These are phyloP conservation scores for Leucosporidium scottii DNA, from an alignment of 768 basidiomycete species.

Conservation along the genomic window DNA sequence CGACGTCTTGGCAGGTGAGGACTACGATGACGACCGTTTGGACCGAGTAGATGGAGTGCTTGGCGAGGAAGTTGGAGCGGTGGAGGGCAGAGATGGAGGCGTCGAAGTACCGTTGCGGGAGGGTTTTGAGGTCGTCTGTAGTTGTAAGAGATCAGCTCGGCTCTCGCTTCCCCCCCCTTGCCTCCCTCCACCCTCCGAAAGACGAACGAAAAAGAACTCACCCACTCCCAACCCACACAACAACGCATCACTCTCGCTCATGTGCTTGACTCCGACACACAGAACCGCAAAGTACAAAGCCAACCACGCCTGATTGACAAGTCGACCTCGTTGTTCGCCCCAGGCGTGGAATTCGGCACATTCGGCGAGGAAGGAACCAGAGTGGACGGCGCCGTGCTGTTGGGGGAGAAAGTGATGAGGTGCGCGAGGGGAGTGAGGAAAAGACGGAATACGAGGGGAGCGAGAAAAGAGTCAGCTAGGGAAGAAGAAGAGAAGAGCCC, in stretches of 20 bases:
- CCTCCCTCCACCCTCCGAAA: neutral
- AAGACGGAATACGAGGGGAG: too few relatives aligned
- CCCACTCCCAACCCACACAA: neutral
- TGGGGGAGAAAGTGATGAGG: too few relatives aligned
- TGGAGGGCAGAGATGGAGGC: conserved; percentile 15
- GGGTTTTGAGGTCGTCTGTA: neutral
- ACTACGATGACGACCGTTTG: conserved; percentile 17
- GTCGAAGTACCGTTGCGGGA: conserved; percentile 11
- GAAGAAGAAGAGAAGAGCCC: too few relatives aligned
- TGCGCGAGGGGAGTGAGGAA: too few relatives aligned
- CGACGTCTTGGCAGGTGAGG: conserved; percentile 20
- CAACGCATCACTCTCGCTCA: conserved; percentile 2
- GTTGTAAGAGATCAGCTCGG: neutral
- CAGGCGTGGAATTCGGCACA: conserved; percentile 18
- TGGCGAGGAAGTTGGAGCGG: conserved; percentile 22
- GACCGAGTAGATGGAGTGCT: conserved; percentile 21
- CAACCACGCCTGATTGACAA: conserved; percentile 29
- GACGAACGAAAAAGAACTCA: neutral
- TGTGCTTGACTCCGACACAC: conserved; percentile 22
- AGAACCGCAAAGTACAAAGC: conserved; percentile 24
- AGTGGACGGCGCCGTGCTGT: too few relatives aligned
- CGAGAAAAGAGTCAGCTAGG: too few relatives aligned
- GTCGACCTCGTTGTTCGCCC: conserved; percentile 3
- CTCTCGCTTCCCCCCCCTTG: neutral
- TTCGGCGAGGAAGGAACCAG: too few relatives aligned